phyloP scores from a whole-genome alignment of 306 rosid genomes.

The Carpinus viminea region DNA sequence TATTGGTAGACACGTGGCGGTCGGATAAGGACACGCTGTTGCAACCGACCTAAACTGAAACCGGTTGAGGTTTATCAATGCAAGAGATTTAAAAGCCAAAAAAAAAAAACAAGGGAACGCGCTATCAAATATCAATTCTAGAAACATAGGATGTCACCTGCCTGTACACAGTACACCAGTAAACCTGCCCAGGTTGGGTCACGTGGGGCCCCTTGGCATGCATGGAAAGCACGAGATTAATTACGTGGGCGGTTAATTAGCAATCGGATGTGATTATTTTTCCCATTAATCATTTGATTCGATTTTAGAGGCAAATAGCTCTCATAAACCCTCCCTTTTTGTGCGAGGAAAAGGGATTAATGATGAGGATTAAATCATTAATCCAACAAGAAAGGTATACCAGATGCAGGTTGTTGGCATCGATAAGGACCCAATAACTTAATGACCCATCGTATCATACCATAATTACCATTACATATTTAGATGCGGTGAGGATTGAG shows the following conservation, averaged over 20 bases:
- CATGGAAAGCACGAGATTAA: too few relatives aligned
- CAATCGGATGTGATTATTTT: too few relatives aligned
- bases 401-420: too few relatives aligned
- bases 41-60: slow-evolving; percentile 13
- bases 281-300: too few relatives aligned
- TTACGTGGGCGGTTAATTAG: too few relatives aligned
- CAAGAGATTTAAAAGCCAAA: neutral
- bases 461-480: neutral
- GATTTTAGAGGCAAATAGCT: too few relatives aligned
- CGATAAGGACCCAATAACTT: too few relatives aligned
- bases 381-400: too few relatives aligned
- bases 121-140: neutral
- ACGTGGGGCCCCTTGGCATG: neutral
- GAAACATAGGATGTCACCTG: neutral
- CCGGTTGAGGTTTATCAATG: neutral
- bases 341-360: too few relatives aligned
- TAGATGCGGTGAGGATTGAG: neutral
- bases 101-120: neutral
- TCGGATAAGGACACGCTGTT: neutral
- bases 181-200: neutral
- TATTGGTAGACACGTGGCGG: slow-evolving; percentile 25
- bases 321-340: too few relatives aligned
- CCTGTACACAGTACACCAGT: neutral
- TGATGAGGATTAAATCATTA: too few relatives aligned
- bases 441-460: neutral